Evolutionary conservation across 345 rosid genomes (phyloP).

Genomic region (Boechera divaricarpa): DNA sequence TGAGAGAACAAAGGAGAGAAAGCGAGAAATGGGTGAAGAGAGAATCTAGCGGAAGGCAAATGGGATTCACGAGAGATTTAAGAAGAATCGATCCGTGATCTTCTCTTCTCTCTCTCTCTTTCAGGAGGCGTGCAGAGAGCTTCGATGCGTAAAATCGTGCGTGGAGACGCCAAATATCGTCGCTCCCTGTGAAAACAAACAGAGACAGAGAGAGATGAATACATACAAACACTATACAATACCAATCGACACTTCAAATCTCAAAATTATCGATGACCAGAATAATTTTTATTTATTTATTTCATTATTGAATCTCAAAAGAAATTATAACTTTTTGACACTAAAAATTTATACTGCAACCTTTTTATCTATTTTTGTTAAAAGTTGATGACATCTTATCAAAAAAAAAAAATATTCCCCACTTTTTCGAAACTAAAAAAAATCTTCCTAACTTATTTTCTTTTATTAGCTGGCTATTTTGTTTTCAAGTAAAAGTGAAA

Average conservation of each 20-base stretch:
- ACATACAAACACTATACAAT: constrained; percentile 2
- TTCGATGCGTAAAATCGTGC: constrained; percentile 46
- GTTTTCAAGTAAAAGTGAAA: background rate
- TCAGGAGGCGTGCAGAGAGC: constrained; percentile 35
- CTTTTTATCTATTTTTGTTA: constrained; percentile 11
- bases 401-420: background rate
- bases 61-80: constrained; percentile 34
- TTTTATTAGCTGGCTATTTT: background rate
- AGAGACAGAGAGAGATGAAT: background rate
- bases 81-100: constrained; percentile 41
- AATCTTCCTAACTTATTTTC: background rate
- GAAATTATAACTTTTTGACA: background rate
- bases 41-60: constrained; percentile 43
- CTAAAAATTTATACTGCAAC: background rate
- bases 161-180: constrained; percentile 41
- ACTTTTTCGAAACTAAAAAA: background rate
- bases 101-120: constrained; percentile 43
- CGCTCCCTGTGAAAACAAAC: constrained; percentile 4
- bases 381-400: background rate
- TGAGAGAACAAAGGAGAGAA: constrained; percentile 3
- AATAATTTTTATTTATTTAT: background rate
- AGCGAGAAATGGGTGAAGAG: constrained; percentile 43
- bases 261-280: constrained; percentile 38
- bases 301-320: constrained; percentile 1
- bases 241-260: constrained; percentile 40